Evolutionary conservation across 2,329 filamentous ascomycete species (phyloP), one percentile per base, ranked within the genome.

Genomic region (Cadophora gregata): DNA sequence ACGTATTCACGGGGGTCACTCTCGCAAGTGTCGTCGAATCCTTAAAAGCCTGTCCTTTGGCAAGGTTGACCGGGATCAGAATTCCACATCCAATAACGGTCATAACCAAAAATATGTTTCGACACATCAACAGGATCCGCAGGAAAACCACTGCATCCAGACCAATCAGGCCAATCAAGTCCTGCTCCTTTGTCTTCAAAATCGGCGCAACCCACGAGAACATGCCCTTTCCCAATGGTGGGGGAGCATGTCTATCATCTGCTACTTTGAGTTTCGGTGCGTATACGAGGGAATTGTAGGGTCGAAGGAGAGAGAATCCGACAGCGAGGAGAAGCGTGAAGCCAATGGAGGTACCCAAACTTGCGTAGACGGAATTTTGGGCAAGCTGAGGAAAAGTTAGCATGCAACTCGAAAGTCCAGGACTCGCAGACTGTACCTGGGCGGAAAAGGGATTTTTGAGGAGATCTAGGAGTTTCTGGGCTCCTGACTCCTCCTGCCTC

Each of bases 191-290:
- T 16, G 92, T 95, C 68, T 84, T 87, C 79, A 93, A 84, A 36
- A 99, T 81, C 0, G 95, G 94, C 24, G 83, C 83, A 36, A 97
- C 78, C 96, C 96, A 99, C 58, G 93, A 90, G 77, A 97, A 93
- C 10, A 95, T 82, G n/a, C 92, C 91, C 76, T 91, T 96, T 64
- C 91, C 92, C 74, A 98, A 85, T 0, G 91, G 88, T 14, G 96
- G 96, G 21, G 95, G 96, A 10, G 92, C 88, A 81, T 97, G 93
- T 79, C 91, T 93, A 72, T 93, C 89, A 78, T 98, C 95, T 77
- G 93, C 91, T 82, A 97, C 90, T 78, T 97, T 97, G 59, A 96
- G 84, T 78, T 96, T 95, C 48, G 96, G 96, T 3, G 96, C 94
- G 80, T 99, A 99, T 58, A 99, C 93, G 73, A 95, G 87, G 64